Conservation (phyloP, 805 yeast species). For the Candida morakotiae region DNA sequence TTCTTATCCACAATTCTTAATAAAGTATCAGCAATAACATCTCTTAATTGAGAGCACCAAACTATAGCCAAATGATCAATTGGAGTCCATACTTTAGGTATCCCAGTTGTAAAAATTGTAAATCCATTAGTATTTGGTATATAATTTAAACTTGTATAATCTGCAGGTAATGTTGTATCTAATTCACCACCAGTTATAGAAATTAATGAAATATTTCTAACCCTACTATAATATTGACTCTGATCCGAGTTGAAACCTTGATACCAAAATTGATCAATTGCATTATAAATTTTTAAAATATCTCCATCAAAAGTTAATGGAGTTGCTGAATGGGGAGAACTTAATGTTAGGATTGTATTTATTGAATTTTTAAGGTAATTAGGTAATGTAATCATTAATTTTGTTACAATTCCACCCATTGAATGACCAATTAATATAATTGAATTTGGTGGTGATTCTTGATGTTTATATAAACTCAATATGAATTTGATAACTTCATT, state of each 20-base stretch:
- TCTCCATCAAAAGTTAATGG: constrained; percentile 95
- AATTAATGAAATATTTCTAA: constrained; percentile 60
- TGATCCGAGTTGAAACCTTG: constrained; percentile 41
- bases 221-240: constrained; percentile 24
- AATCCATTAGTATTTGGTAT: constrained; percentile 77
- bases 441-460: constrained; percentile 50
- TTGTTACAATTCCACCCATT: constrained; percentile 95
- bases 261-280: constrained; percentile 79
- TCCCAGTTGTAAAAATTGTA: constrained; percentile 77
- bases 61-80: constrained; percentile 93
- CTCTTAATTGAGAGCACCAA: constrained; percentile 90
- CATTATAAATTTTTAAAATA: constrained; percentile 65
- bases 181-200: constrained; percentile 87
- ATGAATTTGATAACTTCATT: constrained; percentile 85
- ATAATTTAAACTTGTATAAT: constrained; percentile 72
- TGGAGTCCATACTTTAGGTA: constrained; percentile 90
- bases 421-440: constrained; percentile 87
- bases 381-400: constrained; percentile 76
- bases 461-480: constrained; percentile 55
- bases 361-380: constrained; percentile 71
- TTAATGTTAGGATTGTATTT: constrained; percentile 77
- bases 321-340: constrained; percentile 90
- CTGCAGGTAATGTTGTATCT: constrained; percentile 84
- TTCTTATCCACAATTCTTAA: constrained; percentile 54
- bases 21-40: constrained; percentile 54